phyloP scores from a whole-genome alignment of 106 monocot species.

The Phalaenopsis equestris region DNA sequence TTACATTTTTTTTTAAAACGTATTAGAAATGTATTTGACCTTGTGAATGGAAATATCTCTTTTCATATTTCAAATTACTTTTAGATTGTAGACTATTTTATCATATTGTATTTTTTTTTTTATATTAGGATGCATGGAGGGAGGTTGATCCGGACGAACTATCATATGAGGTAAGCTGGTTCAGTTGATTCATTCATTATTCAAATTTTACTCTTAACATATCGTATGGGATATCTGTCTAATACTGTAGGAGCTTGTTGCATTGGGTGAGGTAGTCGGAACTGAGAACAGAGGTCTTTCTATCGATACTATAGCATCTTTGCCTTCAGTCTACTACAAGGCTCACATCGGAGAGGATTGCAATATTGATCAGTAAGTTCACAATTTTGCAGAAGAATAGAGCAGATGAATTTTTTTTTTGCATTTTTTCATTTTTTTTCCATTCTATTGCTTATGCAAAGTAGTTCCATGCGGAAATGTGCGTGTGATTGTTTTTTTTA shows the following conservation, averaged over 20 bases:
- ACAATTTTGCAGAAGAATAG: not conserved
- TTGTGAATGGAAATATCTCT: too few relatives aligned
- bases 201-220: not conserved
- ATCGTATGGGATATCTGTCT: not conserved
- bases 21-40: not conserved
- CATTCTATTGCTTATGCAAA: not conserved
- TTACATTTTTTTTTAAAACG: not conserved
- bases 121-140: slow-evolving; percentile 68
- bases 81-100: not conserved
- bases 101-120: not conserved
- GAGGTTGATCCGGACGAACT: slow-evolving; percentile 95
- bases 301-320: slow-evolving; percentile 63
- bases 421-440: not conserved
- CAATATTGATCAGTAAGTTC: slow-evolving; percentile 60
- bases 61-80: not conserved
- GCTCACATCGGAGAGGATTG: slow-evolving; percentile 41
- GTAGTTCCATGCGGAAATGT: not conserved
- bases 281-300: slow-evolving; percentile 88
- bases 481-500: not conserved
- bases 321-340: slow-evolving; percentile 72
- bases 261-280: slow-evolving; percentile 88
- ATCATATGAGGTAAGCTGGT: slow-evolving; percentile 71
- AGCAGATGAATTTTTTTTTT: not conserved
- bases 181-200: not conserved
- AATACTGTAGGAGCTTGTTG: slow-evolving; percentile 63